These are phyloP conservation scores for Aspergillus transmontanensis DNA, from an alignment of 2,329 filamentous ascomycete species.

Conservation along the genomic window DNA sequence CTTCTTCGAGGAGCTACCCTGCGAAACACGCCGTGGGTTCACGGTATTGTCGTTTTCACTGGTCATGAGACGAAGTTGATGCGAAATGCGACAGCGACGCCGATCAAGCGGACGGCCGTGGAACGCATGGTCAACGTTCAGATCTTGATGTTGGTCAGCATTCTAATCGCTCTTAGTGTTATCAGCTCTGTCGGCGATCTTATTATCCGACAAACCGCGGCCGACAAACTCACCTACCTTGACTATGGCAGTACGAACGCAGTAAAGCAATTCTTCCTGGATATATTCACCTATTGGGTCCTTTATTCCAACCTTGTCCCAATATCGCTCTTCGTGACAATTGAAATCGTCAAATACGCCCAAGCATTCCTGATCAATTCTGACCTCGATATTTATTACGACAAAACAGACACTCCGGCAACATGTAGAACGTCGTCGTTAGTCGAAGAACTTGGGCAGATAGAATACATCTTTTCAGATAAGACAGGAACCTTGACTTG, in stretches of 20 bases:
- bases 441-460: conserved; percentile 96
- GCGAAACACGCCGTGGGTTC: conserved; percentile 95
- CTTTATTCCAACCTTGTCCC: conserved; percentile 95
- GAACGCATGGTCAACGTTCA: conserved; percentile 92
- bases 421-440: conserved; percentile 95
- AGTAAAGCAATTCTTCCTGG: conserved; percentile 83
- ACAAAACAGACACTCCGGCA: conserved; percentile 90
- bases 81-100: conserved; percentile 95
- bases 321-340: conserved; percentile 95
- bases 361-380: conserved; percentile 97
- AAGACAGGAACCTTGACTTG: conserved; percentile 98
- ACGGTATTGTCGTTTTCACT: conserved; percentile 94
- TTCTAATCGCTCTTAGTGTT: conserved; percentile 81
- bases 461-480: conserved; percentile 98
- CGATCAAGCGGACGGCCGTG: conserved; percentile 96
- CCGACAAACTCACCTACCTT: conserved; percentile 71
- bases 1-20: conserved; percentile 90
- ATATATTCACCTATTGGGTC: conserved; percentile 98
- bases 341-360: conserved; percentile 97
- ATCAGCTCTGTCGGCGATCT: conserved; percentile 91
- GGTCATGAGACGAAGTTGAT: conserved; percentile 98
- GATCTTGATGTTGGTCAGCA: conserved; percentile 84
- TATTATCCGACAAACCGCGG: conserved; percentile 69
- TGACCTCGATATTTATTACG: conserved; percentile 96
- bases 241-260: conserved; percentile 65